Conservation (phyloP, 2,329 filamentous ascomycete genomes). For the Cercospora brassicicola region DNA sequence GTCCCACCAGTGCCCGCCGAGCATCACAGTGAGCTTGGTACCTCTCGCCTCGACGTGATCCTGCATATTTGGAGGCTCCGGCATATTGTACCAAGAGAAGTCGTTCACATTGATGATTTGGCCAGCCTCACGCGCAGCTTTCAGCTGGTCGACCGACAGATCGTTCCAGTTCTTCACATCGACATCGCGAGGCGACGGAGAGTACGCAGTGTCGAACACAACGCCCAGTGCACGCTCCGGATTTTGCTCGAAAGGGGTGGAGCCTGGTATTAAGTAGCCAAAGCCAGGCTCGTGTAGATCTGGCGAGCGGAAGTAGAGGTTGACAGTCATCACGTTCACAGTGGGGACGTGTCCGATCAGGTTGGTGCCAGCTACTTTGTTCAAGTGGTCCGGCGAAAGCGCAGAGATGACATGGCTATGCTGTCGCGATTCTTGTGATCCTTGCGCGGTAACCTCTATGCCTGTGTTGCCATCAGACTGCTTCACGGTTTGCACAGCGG, state of each 20-base stretch:
- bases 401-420: constrained; percentile 65
- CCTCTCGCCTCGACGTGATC: constrained; percentile 51
- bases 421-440: constrained; percentile 20
- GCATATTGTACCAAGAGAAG: constrained; percentile 40
- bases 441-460: constrained; percentile 39
- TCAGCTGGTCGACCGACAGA: constrained; percentile 28
- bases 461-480: constrained; percentile 30
- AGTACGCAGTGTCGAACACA: constrained; percentile 76
- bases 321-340: constrained; percentile 85
- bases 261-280: constrained; percentile 85
- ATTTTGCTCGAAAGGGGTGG: constrained; percentile 68
- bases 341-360: constrained; percentile 57
- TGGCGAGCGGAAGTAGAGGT: constrained; percentile 74
- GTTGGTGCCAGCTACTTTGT: constrained; percentile 44
- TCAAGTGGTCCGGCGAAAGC: constrained; percentile 48
- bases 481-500: constrained; percentile 51
- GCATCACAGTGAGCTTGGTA: constrained; percentile 89
- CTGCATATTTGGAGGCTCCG: constrained; percentile 34
- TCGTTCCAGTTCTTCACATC: constrained; percentile 30
- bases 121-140: constrained; percentile 28
- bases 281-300: constrained; percentile 71
- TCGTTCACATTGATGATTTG: constrained; percentile 38
- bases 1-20: constrained; percentile 92
- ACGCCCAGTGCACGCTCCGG: constrained; percentile 84
- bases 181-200: constrained; percentile 32